These are phyloP conservation scores for Vanderwaltozyma tropicalis DNA, from an alignment of 805 yeast genomes.

Conservation along the genomic window DNA sequence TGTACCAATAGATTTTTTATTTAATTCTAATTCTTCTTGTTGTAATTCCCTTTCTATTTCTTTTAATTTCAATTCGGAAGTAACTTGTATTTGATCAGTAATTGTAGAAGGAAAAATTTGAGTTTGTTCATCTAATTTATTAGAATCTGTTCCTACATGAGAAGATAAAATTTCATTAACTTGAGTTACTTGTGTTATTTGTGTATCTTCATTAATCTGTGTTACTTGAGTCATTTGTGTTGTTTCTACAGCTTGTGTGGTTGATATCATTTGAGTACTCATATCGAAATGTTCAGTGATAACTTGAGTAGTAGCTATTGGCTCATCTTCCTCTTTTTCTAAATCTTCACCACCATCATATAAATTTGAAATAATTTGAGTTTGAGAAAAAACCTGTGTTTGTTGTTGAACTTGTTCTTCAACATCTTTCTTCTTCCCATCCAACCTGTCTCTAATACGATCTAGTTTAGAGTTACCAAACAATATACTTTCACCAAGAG, in stretches of 20 bases:
- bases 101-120: not conserved
- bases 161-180: not conserved
- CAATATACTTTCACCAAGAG: slow-evolving; percentile 15
- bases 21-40: slow-evolving; percentile 2
- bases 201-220: not conserved
- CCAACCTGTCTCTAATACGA: slow-evolving; percentile 17
- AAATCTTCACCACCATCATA: slow-evolving; percentile 21
- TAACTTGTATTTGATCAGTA: not conserved
- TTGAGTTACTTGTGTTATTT: slow-evolving; percentile 2
- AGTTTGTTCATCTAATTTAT: not conserved
- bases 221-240: not conserved
- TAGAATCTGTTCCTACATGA: not conserved
- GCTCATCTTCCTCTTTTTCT: slow-evolving; percentile 3
- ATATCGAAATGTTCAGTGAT: not conserved
- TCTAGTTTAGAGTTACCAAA: slow-evolving; percentile 14
- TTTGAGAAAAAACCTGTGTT: not conserved
- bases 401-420: not conserved
- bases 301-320: not conserved
- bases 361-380: slow-evolving; percentile 11
- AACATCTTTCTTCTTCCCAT: slow-evolving; percentile 2
- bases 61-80: slow-evolving; percentile 8
- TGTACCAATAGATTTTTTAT: slow-evolving; percentile 1
- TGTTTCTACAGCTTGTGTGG: not conserved
- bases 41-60: slow-evolving; percentile 12
- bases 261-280: not conserved